phyloP scores from a whole-genome alignment of 2,329 filamentous ascomycete species.

The Apiospora phragmitis region DNA sequence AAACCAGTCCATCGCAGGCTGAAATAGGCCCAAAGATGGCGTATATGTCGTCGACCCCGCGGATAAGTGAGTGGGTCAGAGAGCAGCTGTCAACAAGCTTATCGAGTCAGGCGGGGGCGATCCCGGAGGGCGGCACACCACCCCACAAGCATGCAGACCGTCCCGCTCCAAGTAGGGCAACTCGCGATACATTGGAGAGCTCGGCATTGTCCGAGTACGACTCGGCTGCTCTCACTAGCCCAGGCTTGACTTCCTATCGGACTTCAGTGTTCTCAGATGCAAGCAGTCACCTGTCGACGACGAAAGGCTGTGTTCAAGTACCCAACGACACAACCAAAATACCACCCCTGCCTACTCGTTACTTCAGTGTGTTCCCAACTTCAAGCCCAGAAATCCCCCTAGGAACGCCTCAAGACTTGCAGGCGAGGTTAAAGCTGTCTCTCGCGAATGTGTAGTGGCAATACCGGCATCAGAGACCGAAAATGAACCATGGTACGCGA shows the following conservation, averaged over 20 bases:
- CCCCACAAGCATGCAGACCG: background rate
- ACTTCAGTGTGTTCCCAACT: background rate
- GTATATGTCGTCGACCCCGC: background rate
- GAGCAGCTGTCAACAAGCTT: constrained; percentile 6
- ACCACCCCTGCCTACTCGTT: background rate
- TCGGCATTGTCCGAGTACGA: background rate
- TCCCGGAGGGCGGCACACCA: background rate
- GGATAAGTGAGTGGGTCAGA: constrained; percentile 13
- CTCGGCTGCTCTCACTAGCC: background rate
- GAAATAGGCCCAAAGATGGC: background rate
- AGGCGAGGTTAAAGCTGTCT: background rate
- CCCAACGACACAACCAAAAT: background rate
- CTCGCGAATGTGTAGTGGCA: background rate
- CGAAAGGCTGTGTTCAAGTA: background rate
- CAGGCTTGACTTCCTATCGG: constrained; percentile 3
- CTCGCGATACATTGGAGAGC: background rate
- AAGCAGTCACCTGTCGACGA: background rate
- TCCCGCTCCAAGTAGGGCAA: background rate
- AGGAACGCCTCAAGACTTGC: background rate
- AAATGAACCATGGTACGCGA: constrained; percentile 10
- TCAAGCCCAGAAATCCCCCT: background rate
- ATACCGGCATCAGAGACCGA: background rate
- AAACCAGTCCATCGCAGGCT: background rate
- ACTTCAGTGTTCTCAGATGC: constrained; percentile 7
- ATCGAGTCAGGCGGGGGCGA: background rate